Percentiles rank a stretch among this genome's conserved stretches.
Evolutionary conservation across 129 eudicot species (phyloP).

Genomic region (Apium graveolens): DNA sequence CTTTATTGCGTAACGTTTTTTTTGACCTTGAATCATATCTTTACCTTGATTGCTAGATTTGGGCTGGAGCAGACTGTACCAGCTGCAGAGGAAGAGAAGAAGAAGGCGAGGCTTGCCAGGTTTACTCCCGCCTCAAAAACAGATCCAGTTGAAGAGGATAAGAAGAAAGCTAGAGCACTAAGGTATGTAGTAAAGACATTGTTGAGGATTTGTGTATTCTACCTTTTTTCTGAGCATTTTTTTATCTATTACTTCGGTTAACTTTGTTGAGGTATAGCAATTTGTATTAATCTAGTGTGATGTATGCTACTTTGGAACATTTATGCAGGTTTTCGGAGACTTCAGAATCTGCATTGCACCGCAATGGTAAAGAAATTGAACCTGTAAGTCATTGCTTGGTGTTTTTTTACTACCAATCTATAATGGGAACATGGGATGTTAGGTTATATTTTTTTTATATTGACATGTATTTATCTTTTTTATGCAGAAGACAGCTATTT

Average conservation of each 20-base stretch:
- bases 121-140: conserved; percentile 52
- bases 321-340: conserved; percentile 3
- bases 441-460: neutral
- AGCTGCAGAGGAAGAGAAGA: conserved; percentile 70
- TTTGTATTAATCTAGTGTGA: conserved; percentile 5
- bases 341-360: neutral
- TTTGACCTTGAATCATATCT: neutral
- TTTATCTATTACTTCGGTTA: neutral
- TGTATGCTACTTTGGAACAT: neutral
- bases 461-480: neutral
- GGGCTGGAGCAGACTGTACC: conserved; percentile 49
- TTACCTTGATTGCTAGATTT: conserved; percentile 38
- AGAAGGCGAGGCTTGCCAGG: conserved; percentile 92
- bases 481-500: neutral
- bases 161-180: conserved; percentile 92
- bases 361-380: conserved; percentile 8
- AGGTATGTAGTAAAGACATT: conserved; percentile 37
- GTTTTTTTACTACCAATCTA: neutral
- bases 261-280: neutral
- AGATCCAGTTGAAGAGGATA: conserved; percentile 69
- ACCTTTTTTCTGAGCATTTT: neutral
- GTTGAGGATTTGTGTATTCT: neutral
- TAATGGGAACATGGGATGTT: neutral
- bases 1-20: neutral
- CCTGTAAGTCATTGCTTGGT: neutral